A percentile compares a stretch with the other conserved stretches of the same genome.
These are phyloP conservation scores for Filobasidium wieringae DNA, from an alignment of 768 basidiomycete genomes.

Conservation along the genomic window DNA sequence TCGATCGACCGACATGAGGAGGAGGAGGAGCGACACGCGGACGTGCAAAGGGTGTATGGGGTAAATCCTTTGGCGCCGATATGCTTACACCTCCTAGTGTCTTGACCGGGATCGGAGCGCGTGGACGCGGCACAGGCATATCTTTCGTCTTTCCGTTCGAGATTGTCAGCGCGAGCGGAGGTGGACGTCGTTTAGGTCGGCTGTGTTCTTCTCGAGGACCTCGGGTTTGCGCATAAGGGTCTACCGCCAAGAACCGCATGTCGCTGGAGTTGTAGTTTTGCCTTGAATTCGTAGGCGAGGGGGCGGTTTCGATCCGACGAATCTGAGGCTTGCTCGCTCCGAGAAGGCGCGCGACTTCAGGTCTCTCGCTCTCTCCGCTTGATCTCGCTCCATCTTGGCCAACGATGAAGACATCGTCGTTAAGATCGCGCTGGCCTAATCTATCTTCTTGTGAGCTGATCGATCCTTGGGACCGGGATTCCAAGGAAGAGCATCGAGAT, in stretches of 20 bases:
- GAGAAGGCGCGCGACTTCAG: too few species aligned
- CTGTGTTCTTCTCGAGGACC: background rate
- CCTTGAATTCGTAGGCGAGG: too few species aligned
- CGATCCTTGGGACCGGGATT: background rate
- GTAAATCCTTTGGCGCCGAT: background rate
- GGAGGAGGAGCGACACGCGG: slow-evolving; percentile 9
- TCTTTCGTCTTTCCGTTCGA: slow-evolving; percentile 1
- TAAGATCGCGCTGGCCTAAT: background rate
- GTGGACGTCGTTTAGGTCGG: slow-evolving; percentile 2
- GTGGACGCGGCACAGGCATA: background rate
- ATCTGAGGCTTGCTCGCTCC: too few species aligned
- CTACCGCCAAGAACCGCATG: background rate
- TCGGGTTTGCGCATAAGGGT: slow-evolving; percentile 3
- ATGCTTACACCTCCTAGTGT: background rate
- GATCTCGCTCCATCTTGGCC: background rate
- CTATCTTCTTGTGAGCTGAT: background rate
- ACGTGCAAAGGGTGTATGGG: slow-evolving; percentile 1
- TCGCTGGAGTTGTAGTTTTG: background rate
- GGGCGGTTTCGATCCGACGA: background rate
- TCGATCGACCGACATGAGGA: background rate
- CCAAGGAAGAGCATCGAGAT: background rate
- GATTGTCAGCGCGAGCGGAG: background rate
- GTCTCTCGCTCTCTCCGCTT: background rate
- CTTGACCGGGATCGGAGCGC: background rate
- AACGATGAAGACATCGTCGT: slow-evolving; percentile 3